Evolutionary conservation across 2,329 filamentous ascomycete species (phyloP), one percentile per base, ranked within the genome.

Genomic region (Alternaria burnsii): DNA sequence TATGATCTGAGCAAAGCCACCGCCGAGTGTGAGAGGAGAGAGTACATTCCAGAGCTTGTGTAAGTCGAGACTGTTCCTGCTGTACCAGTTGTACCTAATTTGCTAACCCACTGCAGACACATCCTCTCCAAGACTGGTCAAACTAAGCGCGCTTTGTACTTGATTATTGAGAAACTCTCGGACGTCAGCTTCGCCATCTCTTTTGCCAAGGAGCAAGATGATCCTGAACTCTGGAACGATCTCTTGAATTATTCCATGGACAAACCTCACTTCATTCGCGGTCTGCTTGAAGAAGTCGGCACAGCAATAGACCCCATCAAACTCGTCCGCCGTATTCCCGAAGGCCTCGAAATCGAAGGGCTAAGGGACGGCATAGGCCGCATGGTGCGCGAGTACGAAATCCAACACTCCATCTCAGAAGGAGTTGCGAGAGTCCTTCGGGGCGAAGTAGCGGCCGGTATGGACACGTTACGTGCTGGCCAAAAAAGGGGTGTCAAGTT

Each of bases 171-270:
- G 71, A 89, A 93, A n/a, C 85, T 99, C 5, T 89, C 89, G 59
- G 92, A 99, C 75, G 94, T 98, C 51, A 91, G 90, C 51, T 93
- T 95, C 68, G 95, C 95, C 9, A 99, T 99, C 68, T 87, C 90
- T 1, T 99, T 99, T 72, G 94, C 93, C 55, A 97, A 97, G 77
- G 90, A 94, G 63, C 93, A 98, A 74, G 89, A 95, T 65, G 94
- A 97, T 71, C 89, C 90, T 0, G 94, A 97, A 69, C 85, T 99
- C 0, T 99, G 95, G 95, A 91, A 97, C 66, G 94, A 98, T 72
- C 84, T 99, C 8, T 86, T 99, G 6, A 89, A 94, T 69, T 98
- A 98, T 78, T 94, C 91, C 62, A 98, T 99, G 95, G 93, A 97
- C 80, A 97, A 97, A 74, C 95, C 95, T 1, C 88, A 88, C 41